phyloP scores from a whole-genome alignment of 2,329 filamentous ascomycete species.

The Colletotrichum sp. region DNA sequence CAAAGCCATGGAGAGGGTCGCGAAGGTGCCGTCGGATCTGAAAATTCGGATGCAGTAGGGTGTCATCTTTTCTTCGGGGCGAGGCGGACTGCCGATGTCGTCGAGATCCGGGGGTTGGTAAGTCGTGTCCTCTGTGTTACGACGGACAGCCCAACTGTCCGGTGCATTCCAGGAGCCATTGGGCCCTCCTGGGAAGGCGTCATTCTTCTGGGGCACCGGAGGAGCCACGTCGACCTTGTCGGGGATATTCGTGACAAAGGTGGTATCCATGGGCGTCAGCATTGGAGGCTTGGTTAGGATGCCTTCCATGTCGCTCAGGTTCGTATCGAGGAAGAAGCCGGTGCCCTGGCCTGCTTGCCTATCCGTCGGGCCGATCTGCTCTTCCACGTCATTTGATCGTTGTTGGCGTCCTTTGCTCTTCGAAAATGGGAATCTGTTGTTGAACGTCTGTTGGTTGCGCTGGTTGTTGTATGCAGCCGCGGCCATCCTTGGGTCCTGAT shows the following conservation, averaged over 20 bases:
- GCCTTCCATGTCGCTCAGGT: conserved; percentile 89
- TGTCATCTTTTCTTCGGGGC: conserved; percentile 74
- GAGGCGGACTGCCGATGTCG: conserved; percentile 69
- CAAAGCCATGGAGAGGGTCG: conserved; percentile 83
- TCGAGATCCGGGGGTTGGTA: conserved; percentile 65
- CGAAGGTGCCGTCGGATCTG: conserved; percentile 91
- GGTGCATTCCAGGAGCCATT: conserved; percentile 86
- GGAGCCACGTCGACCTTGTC: conserved; percentile 46
- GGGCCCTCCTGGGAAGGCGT: conserved; percentile 30
- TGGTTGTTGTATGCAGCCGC: conserved; percentile 16
- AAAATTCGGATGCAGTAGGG: conserved; percentile 96
- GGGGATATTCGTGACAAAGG: conserved; percentile 46
- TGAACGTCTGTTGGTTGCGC: conserved; percentile 58
- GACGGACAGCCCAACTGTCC: conserved; percentile 94
- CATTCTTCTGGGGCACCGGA: conserved; percentile 12
- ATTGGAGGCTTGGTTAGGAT: conserved; percentile 77
- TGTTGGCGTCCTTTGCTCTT: conserved; percentile 55
- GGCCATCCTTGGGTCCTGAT: conserved; percentile 27
- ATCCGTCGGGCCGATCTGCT: conserved; percentile 65
- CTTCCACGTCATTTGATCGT: conserved; percentile 58
- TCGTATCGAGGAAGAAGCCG: conserved; percentile 82
- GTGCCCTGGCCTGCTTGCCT: conserved; percentile 51
- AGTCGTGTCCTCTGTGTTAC: conserved; percentile 70
- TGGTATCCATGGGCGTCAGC: conserved; percentile 72
- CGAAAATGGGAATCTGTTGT: conserved; percentile 67